Conservation (phyloP, 2,329 filamentous ascomycete genomes). For the Colletotrichum tamarilloi region DNA sequence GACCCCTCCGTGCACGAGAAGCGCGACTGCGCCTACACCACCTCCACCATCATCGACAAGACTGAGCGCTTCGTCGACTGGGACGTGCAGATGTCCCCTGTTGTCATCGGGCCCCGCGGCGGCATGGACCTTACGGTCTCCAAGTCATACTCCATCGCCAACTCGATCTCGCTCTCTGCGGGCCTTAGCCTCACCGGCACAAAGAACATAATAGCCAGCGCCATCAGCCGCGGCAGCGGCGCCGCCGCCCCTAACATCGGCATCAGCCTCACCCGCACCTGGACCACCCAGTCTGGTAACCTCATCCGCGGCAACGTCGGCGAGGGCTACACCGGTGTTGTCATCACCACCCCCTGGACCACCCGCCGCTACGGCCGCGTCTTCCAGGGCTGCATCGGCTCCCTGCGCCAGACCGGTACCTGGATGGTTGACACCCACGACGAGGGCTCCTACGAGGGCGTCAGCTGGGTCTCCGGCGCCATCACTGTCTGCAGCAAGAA, state of each 20-base stretch:
- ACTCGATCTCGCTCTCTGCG: constrained; percentile 7
- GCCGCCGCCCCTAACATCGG: not conserved
- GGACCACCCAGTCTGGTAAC: constrained; percentile 18
- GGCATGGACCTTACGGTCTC: constrained; percentile 30
- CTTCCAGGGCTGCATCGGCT: constrained; percentile 32
- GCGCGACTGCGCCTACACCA: constrained; percentile 24
- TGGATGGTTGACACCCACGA: constrained; percentile 30
- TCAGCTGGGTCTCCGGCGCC: constrained; percentile 21
- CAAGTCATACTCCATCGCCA: constrained; percentile 22
- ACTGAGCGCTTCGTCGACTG: constrained; percentile 32
- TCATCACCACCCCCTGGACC: constrained; percentile 32
- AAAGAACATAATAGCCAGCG: not conserved
- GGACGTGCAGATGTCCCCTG: constrained; percentile 34
- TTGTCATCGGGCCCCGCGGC: constrained; percentile 27
- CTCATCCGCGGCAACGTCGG: constrained; percentile 26
- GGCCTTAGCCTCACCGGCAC: constrained; percentile 11
- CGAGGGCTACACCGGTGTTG: constrained; percentile 23
- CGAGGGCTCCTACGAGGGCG: constrained; percentile 28
- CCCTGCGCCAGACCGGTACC: constrained; percentile 21
- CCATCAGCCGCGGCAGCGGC: too few relatives aligned
- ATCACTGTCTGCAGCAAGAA: constrained; percentile 27
- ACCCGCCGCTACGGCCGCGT: constrained; percentile 29
- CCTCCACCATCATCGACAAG: constrained; percentile 13
- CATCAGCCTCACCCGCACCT: constrained; percentile 17
- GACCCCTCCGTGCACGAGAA: constrained; percentile 6